Conservation (phyloP, 257 asterid genomes). For the Rauvolfia tetraphylla region DNA sequence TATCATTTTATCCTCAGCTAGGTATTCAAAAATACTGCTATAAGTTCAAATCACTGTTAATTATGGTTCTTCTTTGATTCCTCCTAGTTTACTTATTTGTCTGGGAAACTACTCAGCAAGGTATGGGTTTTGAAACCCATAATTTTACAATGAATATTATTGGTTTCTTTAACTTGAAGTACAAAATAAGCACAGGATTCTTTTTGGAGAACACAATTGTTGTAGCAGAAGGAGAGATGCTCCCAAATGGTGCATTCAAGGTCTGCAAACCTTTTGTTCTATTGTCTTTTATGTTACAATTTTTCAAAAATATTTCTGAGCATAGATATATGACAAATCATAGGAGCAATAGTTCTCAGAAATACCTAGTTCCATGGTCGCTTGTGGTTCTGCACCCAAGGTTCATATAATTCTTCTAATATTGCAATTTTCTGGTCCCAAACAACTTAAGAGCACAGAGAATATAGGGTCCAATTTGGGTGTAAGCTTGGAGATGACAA, state of each 20-base stretch:
- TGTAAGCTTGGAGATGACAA: neutral
- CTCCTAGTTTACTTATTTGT: neutral
- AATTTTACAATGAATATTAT: neutral
- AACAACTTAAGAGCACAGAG: neutral
- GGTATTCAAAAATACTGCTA: neutral
- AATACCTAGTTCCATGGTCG: neutral
- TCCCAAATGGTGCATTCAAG: slow-evolving; percentile 76
- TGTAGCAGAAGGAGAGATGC: slow-evolving; percentile 98
- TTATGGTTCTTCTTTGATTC: neutral
- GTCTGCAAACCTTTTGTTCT: slow-evolving; percentile 26
- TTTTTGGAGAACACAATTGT: slow-evolving; percentile 83
- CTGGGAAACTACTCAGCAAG: neutral
- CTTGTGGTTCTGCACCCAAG: neutral
- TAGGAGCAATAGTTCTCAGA: neutral
- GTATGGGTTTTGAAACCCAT: neutral
- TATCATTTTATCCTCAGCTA: neutral
- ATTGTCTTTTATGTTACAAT: neutral
- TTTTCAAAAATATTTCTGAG: neutral
- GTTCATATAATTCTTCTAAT: neutral
- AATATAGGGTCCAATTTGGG: neutral
- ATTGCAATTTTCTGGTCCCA: neutral
- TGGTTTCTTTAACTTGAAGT: slow-evolving; percentile 48
- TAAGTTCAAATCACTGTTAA: neutral
- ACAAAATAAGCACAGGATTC: slow-evolving; percentile 91
- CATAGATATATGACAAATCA: neutral